Percentiles rank a stretch among this genome's conserved stretches.
Conservation (phyloP, 805 yeast genomes). For the Saccharomycopsis sp. region DNA sequence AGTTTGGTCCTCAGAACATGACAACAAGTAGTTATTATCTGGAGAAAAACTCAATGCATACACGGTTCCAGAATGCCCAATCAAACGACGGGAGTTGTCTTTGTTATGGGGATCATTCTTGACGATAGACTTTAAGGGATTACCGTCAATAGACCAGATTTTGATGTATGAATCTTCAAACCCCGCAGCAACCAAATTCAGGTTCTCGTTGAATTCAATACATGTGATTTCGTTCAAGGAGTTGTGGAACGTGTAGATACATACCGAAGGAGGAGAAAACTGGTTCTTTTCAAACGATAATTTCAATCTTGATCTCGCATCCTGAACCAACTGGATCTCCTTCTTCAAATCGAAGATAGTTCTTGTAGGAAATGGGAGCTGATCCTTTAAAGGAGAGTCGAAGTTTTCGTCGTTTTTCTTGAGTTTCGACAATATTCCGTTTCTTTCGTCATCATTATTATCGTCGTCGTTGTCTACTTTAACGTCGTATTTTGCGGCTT, state of each 20-base stretch:
- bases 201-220: conserved; percentile 79
- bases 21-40: conserved; percentile 71
- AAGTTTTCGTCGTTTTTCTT: conserved; percentile 33
- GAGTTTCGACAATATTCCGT: conserved; percentile 28
- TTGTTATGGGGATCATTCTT: conserved; percentile 47
- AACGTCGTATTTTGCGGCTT: conserved; percentile 25
- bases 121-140: conserved; percentile 60
- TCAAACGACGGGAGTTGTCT: conserved; percentile 41
- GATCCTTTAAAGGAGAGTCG: conserved; percentile 68
- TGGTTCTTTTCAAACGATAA: conserved; percentile 40
- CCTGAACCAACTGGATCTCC: conserved; percentile 73
- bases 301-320: conserved; percentile 67
- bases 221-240: conserved; percentile 86
- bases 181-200: conserved; percentile 86
- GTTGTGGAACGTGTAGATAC: conserved; percentile 97
- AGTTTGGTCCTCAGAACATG: conserved; percentile 87
- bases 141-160: conserved; percentile 90
- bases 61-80: conserved; percentile 94
- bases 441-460: conserved; percentile 21
- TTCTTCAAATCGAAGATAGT: conserved; percentile 74
- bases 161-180: conserved; percentile 88
- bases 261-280: conserved; percentile 85
- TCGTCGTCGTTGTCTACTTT: conserved; percentile 17
- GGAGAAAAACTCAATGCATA: conserved; percentile 89
- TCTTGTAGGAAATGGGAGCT: conserved; percentile 80